These are phyloP conservation scores for Eucalyptus rudis DNA, from an alignment of 345 rosid species.

Conservation along the genomic window DNA sequence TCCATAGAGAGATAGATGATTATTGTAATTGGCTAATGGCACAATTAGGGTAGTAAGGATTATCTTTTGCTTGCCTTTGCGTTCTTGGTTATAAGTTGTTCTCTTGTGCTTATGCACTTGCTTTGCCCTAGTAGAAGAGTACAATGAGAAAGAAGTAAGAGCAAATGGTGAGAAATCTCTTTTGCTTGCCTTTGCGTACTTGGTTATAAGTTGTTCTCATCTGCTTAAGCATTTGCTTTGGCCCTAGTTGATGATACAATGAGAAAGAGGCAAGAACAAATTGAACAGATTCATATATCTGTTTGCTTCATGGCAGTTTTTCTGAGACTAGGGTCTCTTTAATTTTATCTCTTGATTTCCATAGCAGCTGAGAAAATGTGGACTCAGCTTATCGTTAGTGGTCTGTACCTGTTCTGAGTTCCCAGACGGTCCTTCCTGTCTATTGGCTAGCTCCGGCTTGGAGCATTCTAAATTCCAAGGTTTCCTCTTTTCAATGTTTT, in stretches of 20 bases:
- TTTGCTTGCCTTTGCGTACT: not conserved
- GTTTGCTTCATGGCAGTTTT: not conserved
- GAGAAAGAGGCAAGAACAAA: not conserved
- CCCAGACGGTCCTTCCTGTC: not conserved
- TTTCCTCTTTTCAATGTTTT: not conserved
- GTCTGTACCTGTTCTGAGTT: not conserved
- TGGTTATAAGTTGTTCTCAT: not conserved
- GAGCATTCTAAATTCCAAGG: not conserved
- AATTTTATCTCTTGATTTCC: not conserved
- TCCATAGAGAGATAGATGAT: not conserved
- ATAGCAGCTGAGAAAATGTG: not conserved
- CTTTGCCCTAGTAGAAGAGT: not conserved
- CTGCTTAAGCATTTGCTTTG: not conserved
- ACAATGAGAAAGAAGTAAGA: not conserved
- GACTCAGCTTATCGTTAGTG: not conserved
- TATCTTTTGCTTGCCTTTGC: not conserved
- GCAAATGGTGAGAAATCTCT: not conserved
- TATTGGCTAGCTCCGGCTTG: not conserved
- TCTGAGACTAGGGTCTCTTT: not conserved
- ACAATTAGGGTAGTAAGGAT: not conserved
- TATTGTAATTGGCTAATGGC: not conserved
- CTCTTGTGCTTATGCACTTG: not conserved
- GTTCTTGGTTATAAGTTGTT: not conserved
- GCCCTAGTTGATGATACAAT: not conserved
- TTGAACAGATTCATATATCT: not conserved